Evolutionary conservation across 345 rosid species (phyloP).

Genomic region (Murraya koenigii): DNA sequence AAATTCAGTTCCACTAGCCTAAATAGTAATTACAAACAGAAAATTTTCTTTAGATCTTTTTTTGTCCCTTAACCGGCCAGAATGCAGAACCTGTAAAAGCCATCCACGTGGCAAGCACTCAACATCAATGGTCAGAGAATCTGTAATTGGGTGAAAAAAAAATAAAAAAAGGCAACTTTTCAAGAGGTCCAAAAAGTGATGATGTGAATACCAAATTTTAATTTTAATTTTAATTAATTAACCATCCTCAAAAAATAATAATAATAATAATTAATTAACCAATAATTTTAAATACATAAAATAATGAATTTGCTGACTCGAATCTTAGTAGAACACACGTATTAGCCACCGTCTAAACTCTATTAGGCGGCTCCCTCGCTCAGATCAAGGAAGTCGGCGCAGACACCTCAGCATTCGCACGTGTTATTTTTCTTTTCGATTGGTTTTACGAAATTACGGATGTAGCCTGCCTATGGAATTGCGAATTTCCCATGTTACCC

Average conservation of each 20-base stretch:
- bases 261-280: neutral
- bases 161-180: neutral
- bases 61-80: neutral
- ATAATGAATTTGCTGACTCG: conserved; percentile 16
- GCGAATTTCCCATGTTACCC: neutral
- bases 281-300: neutral
- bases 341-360: conserved; percentile 22
- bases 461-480: neutral
- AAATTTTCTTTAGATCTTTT: neutral
- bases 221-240: too few species aligned
- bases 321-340: conserved; percentile 22
- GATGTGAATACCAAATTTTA: neutral
- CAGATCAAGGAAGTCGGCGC: conserved; percentile 23
- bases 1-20: neutral
- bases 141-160: neutral
- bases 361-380: neutral
- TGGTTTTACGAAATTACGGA: too few species aligned
- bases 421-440: neutral
- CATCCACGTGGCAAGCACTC: neutral
- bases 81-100: neutral
- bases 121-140: neutral
- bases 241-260: too few species aligned
- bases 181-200: neutral
- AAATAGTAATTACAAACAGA: too few species aligned
- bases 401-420: conserved; percentile 1